Base-by-base conservation (phyloP, 225 moss, liverwort and hornwort species). In the Straminergon stramineum region DNA sequence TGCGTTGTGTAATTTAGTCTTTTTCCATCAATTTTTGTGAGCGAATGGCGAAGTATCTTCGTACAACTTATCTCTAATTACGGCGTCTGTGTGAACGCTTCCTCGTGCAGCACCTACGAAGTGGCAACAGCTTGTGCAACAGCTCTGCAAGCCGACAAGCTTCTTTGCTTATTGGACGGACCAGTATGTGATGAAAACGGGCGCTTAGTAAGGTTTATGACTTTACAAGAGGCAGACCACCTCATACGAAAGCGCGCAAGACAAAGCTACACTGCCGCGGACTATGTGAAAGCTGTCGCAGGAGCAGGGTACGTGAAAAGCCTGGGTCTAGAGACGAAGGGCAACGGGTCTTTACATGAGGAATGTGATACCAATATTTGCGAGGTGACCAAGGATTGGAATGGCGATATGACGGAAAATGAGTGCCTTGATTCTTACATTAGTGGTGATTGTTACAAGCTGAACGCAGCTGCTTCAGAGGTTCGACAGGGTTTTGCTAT, bases 61-160 rank as follows among this genome's bases (percentile, higher is more conserved):
- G 21, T 56, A 58, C 63, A 53, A 41, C 37, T 74, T 43, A 35
- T 65, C 45, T 87, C 10, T 88, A 55, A 37, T 67, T 51, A 9
- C 34, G 56, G 27, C 28, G 57, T 60, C 51, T 37, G 63, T 64
- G 77, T 61, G 78, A 87, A 61, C 68, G 63, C 30, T 60, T 81
- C 58, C 75, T 74, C 35, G 80, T 93, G 94, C 98, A 98, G 97
- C 94, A 98, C 96, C 51, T 98, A 98, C 78, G 97, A 98, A 93
- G 98, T 98, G 65, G 98, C 98, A 83, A 98, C 98, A 75, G 97
- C 98, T 37, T 98, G 97, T 89, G 98, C 98, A 61, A 95, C 94
- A 66, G 96, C 96, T 80, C 96, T 98, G 67, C 93, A 93, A 93
- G 98, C 97, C 56, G 98, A 98, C 75, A 98, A 98, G 86, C 88